phyloP scores from a whole-genome alignment of 495 filamentous ascomycete genomes.

The Penicillium coffeae region DNA sequence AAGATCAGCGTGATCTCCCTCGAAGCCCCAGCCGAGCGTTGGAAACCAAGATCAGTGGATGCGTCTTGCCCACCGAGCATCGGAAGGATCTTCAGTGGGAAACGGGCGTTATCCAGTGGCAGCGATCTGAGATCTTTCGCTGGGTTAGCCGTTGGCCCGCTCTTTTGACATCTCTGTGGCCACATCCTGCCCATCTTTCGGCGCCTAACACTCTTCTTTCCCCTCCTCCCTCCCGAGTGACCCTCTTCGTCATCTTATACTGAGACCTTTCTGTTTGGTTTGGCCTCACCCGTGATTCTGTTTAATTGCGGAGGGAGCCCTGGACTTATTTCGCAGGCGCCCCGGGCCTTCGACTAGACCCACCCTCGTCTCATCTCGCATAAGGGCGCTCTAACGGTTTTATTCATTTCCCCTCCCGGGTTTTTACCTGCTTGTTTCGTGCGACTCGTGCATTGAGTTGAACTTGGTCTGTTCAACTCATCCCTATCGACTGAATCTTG shows the following conservation, averaged over 20 bases:
- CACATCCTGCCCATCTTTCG: neutral
- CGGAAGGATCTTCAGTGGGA: conserved; percentile 21
- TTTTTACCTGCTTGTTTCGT: conserved; percentile 6
- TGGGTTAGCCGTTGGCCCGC: conserved; percentile 1
- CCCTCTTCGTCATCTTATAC: neutral
- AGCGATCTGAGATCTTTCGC: conserved; percentile 12
- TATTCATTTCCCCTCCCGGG: conserved; percentile 8
- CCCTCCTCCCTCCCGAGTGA: neutral
- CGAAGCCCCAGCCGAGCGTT: no score
- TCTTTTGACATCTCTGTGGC: conserved; percentile 1
- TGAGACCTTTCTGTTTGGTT: conserved; percentile 10
- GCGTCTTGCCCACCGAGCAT: conserved; percentile 10
- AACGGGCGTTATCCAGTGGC: neutral
- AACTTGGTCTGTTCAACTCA: neutral
- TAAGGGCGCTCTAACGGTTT: conserved; percentile 16
- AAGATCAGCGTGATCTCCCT: no score
- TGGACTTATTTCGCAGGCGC: conserved; percentile 29
- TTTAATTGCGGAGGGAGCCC: conserved; percentile 28
- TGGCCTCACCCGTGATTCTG: conserved; percentile 22
- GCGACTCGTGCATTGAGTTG: conserved; percentile 1
- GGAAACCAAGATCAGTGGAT: conserved; percentile 1
- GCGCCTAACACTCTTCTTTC: neutral
- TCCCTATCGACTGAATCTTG: neutral
- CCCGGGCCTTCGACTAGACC: conserved; percentile 33
- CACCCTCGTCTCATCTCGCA: conserved; percentile 29